phyloP scores from a whole-genome alignment of 805 yeast species.

The Kluyveromyces siamensis region DNA sequence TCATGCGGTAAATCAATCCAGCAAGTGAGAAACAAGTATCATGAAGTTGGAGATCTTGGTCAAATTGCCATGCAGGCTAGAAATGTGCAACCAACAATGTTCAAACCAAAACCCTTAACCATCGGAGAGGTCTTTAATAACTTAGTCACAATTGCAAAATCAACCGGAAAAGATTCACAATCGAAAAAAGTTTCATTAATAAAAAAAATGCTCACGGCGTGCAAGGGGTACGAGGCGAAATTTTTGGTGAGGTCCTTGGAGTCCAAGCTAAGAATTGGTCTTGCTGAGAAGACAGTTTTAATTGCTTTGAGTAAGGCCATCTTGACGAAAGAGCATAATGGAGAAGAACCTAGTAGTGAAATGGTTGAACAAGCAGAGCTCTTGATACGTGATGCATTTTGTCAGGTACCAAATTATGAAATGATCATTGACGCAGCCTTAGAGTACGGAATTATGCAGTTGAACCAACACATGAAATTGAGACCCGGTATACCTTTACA shows the following conservation, averaged over 20 bases:
- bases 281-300: slow-evolving; percentile 89
- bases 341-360: slow-evolving; percentile 32
- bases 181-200: slow-evolving; percentile 66
- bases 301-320: slow-evolving; percentile 80
- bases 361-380: slow-evolving; percentile 61
- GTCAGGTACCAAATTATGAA: slow-evolving; percentile 87
- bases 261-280: slow-evolving; percentile 85
- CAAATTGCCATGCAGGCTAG: slow-evolving; percentile 78
- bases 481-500: slow-evolving; percentile 92
- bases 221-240: slow-evolving; percentile 82
- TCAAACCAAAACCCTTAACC: slow-evolving; percentile 76
- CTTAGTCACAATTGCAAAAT: slow-evolving; percentile 65
- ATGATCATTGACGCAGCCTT: slow-evolving; percentile 58
- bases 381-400: slow-evolving; percentile 72
- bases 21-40: slow-evolving; percentile 66
- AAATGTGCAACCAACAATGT: slow-evolving; percentile 84
- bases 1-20: slow-evolving; percentile 74
- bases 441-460: slow-evolving; percentile 55
- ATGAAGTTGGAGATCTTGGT: slow-evolving; percentile 83
- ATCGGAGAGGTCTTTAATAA: slow-evolving; percentile 65
- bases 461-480: slow-evolving; percentile 60
- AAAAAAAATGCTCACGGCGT: slow-evolving; percentile 75
- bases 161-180: slow-evolving; percentile 79
- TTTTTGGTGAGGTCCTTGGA: slow-evolving; percentile 83
- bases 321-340: slow-evolving; percentile 45